Evolutionary conservation across 768 basidiomycete species (phyloP).

Genomic region (Hebeloma cylindrosporum): DNA sequence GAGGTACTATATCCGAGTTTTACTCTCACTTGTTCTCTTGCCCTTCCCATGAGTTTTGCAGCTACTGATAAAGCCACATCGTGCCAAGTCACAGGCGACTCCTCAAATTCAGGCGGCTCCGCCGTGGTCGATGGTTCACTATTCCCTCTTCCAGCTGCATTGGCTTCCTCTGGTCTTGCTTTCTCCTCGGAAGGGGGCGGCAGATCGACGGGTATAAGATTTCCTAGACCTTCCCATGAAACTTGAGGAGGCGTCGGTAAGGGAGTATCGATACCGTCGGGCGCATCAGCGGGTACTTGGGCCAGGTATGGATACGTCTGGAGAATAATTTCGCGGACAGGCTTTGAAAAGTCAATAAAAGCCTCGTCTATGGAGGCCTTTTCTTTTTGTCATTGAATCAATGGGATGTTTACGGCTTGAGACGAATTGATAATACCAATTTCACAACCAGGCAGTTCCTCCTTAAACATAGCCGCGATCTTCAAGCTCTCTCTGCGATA

Average conservation of each 20-base stretch:
- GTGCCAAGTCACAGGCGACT: constrained; percentile 69
- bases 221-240: constrained; percentile 59
- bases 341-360: constrained; percentile 87
- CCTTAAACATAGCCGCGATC: constrained; percentile 81
- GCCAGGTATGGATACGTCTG: constrained; percentile 76
- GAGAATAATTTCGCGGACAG: constrained; percentile 75
- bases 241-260: constrained; percentile 72
- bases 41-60: constrained; percentile 80
- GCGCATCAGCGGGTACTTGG: constrained; percentile 64
- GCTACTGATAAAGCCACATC: constrained; percentile 89
- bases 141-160: not conserved
- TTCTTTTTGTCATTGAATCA: constrained; percentile 48
- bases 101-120: constrained; percentile 25
- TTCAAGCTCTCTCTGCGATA: constrained; percentile 91
- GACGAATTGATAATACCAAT: constrained; percentile 51
- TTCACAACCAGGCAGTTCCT: constrained; percentile 74
- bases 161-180: not conserved
- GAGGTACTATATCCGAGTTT: constrained; percentile 92
- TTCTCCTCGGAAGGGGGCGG: constrained; percentile 21
- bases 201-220: constrained; percentile 57
- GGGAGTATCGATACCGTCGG: constrained; percentile 70
- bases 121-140: constrained; percentile 2
- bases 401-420: not conserved
- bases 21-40: constrained; percentile 63
- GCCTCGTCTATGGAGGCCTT: constrained; percentile 98